A percentile compares a stretch with the other conserved stretches of the same genome.
phyloP scores from a whole-genome alignment of 345 rosid genomes.

The Euphorbia pulcherrima region DNA sequence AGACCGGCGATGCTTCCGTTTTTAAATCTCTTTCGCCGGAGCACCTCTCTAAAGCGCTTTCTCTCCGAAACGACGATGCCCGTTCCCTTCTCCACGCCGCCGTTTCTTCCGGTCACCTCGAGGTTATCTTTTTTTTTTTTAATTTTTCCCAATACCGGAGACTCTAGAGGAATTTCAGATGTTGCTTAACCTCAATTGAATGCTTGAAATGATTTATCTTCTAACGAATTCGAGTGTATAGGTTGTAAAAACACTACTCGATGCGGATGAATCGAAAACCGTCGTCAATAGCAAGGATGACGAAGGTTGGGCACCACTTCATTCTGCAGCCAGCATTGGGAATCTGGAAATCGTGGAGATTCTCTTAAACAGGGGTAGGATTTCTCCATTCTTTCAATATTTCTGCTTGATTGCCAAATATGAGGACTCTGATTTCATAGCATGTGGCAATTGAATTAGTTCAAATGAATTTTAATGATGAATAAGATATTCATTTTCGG shows the following conservation, averaged over 20 bases:
- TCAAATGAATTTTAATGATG: not conserved
- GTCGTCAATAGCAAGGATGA: constrained; percentile 63
- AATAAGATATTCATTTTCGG: not conserved
- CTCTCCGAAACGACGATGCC: constrained; percentile 65
- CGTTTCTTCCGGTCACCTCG: constrained; percentile 46
- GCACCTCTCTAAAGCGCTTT: constrained; percentile 45
- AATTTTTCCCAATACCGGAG: too few species aligned
- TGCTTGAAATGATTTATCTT: not conserved
- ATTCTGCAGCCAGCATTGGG: constrained; percentile 79
- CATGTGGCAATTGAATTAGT: too few species aligned
- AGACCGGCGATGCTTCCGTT: constrained; percentile 58
- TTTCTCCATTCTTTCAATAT: not conserved
- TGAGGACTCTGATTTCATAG: not conserved
- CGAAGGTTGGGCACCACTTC: constrained; percentile 93
- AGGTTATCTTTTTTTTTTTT: too few species aligned
- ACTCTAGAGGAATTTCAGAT: too few species aligned
- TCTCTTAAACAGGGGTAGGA: constrained; percentile 50
- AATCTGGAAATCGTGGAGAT: constrained; percentile 52
- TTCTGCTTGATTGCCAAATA: not conserved
- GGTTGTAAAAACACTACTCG: constrained; percentile 55
- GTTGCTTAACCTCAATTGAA: not conserved
- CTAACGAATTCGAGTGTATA: constrained; percentile 19
- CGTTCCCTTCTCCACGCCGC: constrained; percentile 90
- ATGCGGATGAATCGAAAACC: constrained; percentile 40
- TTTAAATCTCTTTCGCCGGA: constrained; percentile 50